These are phyloP conservation scores for Eimeria acervulina DNA, from an alignment of 169 alveolate genomes.

Conservation along the genomic window DNA sequence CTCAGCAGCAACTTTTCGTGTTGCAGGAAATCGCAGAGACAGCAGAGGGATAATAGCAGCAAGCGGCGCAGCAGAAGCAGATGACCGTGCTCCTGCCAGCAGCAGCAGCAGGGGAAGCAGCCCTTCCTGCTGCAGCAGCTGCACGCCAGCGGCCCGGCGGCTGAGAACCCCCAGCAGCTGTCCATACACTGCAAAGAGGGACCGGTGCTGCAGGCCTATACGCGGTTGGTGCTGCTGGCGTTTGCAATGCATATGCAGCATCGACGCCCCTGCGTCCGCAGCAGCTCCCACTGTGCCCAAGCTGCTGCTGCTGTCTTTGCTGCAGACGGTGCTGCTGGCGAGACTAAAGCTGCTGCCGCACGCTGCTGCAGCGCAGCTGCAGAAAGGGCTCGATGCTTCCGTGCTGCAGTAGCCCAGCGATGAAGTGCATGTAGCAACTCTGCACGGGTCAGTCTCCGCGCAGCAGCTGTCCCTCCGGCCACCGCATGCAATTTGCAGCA, in stretches of 20 bases:
- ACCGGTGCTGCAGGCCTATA: neutral
- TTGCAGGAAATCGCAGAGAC: neutral
- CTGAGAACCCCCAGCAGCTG: slow-evolving; percentile 5
- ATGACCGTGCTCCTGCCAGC: neutral
- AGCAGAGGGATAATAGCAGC: slow-evolving; percentile 40
- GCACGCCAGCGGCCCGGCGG: slow-evolving; percentile 22
- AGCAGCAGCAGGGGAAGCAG: slow-evolving; percentile 28
- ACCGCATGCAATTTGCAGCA: slow-evolving; percentile 9
- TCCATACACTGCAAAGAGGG: slow-evolving; percentile 51
- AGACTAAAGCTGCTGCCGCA: neutral
- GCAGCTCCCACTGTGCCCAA: neutral
- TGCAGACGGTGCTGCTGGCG: neutral
- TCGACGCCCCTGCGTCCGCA: neutral
- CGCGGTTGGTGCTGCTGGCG: neutral
- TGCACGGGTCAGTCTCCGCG: neutral
- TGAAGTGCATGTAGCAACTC: neutral
- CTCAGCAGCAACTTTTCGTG: slow-evolving; percentile 21
- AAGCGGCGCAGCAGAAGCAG: slow-evolving; percentile 18
- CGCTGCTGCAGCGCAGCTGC: neutral
- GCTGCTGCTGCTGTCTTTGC: slow-evolving; percentile 32
- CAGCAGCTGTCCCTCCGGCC: neutral
- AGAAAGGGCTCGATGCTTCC: neutral
- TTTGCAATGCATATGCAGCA: neutral
- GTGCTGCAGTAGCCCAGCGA: slow-evolving; percentile 42
- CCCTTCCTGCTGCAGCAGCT: slow-evolving; percentile 62